phyloP scores from a whole-genome alignment of 2,329 filamentous ascomycete genomes.

The Ophiostoma pallidulum region DNA sequence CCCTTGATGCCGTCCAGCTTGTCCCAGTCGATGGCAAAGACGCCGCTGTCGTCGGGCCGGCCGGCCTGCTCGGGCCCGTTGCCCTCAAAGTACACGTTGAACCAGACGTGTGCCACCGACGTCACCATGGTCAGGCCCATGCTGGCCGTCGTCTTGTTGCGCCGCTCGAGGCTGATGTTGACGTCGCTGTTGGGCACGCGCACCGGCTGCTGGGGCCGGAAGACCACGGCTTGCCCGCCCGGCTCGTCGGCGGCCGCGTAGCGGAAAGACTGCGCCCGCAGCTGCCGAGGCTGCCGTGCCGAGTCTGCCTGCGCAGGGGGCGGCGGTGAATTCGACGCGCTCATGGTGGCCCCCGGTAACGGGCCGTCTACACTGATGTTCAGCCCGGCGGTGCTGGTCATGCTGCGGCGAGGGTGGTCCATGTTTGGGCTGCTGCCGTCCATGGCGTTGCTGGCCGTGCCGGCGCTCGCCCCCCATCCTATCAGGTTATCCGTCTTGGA shows the following conservation, averaged over 20 bases:
- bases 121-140: slow-evolving; percentile 87
- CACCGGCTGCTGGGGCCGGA: slow-evolving; percentile 60
- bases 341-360: too few species aligned
- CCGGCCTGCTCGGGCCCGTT: slow-evolving; percentile 60
- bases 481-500: not conserved
- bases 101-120: slow-evolving; percentile 90
- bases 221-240: slow-evolving; percentile 65
- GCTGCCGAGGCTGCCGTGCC: not conserved
- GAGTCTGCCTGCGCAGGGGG: not conserved
- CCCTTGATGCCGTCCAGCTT: slow-evolving; percentile 93
- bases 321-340: too few species aligned
- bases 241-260: slow-evolving; percentile 29
- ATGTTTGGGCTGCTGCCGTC: too few species aligned
- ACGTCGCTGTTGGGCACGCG: slow-evolving; percentile 73
- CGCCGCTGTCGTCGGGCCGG: slow-evolving; percentile 54
- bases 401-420: too few species aligned
- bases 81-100: slow-evolving; percentile 90
- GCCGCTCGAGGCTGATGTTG: slow-evolving; percentile 80
- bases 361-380: not conserved
- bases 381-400: not conserved
- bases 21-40: slow-evolving; percentile 51
- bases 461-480: too few species aligned
- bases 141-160: slow-evolving; percentile 66
- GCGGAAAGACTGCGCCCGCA: not conserved
- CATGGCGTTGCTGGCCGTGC: too few species aligned